Evolutionary conservation across 1,284 basidiomycete species (phyloP).

Genomic region (Cutaneotrichosporon cavernicola): DNA sequence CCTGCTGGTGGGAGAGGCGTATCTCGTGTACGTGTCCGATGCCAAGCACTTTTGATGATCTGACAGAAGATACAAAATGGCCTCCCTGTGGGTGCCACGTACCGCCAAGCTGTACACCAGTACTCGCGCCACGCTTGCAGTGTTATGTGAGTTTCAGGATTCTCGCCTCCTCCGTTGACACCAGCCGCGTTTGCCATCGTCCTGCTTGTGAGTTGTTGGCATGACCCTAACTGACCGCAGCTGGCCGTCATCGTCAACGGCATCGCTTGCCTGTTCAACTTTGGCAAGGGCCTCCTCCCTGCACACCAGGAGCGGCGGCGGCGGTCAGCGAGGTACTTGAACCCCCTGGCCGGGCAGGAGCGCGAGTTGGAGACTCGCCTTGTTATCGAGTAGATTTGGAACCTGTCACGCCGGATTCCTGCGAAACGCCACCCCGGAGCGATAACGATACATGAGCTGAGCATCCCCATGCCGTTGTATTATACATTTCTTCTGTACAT

Average conservation of each 20-base stretch:
- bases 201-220: slow-evolving; percentile 27
- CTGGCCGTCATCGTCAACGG: slow-evolving; percentile 35
- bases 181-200: slow-evolving; percentile 44
- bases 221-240: slow-evolving; percentile 7
- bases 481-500: no score
- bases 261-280: slow-evolving; percentile 41
- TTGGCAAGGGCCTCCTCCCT: slow-evolving; percentile 36
- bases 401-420: not conserved
- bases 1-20: slow-evolving; percentile 74
- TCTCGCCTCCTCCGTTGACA: not conserved
- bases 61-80: slow-evolving; percentile 42
- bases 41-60: not conserved
- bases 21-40: slow-evolving; percentile 63
- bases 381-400: slow-evolving; percentile 1
- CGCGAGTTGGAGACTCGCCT: slow-evolving; percentile 1
- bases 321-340: not conserved
- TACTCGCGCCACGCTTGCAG: slow-evolving; percentile 42
- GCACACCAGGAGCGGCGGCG: slow-evolving; percentile 28
- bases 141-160: slow-evolving; percentile 33
- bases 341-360: not conserved
- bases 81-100: slow-evolving; percentile 36
- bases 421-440: not conserved
- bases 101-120: slow-evolving; percentile 34
- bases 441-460: not conserved
- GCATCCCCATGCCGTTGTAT: no score